Evolutionary conservation across 495 filamentous ascomycete genomes (phyloP).

Genomic region (Penicillium coffeae): DNA sequence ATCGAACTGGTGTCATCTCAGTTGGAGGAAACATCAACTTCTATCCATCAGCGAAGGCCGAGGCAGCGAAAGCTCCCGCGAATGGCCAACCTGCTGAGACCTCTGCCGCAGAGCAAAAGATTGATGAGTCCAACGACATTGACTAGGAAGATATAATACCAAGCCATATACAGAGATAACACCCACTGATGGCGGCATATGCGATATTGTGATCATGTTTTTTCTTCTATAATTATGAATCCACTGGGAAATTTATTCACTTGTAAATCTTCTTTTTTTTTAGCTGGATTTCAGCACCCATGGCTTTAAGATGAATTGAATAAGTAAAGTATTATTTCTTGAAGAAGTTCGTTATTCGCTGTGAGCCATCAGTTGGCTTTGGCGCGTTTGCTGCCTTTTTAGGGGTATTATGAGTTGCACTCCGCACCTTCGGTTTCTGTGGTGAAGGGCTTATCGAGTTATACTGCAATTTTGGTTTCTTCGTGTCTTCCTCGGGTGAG

Average conservation of each 20-base stretch:
- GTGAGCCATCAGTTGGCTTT: constrained; percentile 57
- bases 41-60: background rate
- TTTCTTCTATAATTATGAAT: too few relatives aligned
- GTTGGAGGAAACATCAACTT: constrained; percentile 36
- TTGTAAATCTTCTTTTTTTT: background rate
- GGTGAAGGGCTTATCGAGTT: constrained; percentile 18
- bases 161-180: too few relatives aligned
- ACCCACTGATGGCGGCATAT: background rate
- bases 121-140: background rate
- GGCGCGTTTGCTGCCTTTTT: constrained; percentile 42
- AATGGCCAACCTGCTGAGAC: background rate
- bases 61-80: background rate
- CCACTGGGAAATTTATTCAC: background rate
- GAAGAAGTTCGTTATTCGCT: constrained; percentile 86
- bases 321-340: too few relatives aligned
- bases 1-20: constrained; percentile 64
- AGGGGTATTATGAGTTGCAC: constrained; percentile 42
- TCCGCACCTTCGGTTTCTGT: constrained; percentile 31
- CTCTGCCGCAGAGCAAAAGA: background rate
- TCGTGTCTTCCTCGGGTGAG: constrained; percentile 16
- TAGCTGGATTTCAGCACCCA: background rate
- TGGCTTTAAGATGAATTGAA: too few relatives aligned
- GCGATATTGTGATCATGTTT: background rate
- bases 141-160: background rate
- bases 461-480: constrained; percentile 27